Conservation (phyloP, 2,329 filamentous ascomycete species). For the Fusarium oligoseptatum region DNA sequence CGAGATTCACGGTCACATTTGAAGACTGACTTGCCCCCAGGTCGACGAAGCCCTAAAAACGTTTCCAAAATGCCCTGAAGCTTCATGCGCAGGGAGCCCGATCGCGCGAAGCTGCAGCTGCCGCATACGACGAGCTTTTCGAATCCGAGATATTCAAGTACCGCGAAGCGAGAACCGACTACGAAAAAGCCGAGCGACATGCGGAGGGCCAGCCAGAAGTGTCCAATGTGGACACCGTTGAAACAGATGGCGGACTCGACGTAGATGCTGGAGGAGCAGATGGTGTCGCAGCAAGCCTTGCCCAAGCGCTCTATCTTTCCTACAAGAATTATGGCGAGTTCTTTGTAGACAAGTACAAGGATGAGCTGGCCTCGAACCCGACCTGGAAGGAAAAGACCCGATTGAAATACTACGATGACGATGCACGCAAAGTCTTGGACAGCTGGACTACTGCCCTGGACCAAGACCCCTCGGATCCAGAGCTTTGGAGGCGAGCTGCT, state of each 20-base stretch:
- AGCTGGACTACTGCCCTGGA: conserved; percentile 72
- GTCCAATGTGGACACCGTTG: conserved; percentile 59
- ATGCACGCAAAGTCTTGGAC: conserved; percentile 63
- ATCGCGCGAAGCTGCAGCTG: conserved; percentile 80
- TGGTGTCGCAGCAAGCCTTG: conserved; percentile 82
- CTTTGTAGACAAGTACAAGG: conserved; percentile 73
- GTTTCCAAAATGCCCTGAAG: conserved; percentile 92
- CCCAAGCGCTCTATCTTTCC: conserved; percentile 91
- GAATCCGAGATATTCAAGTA: conserved; percentile 94
- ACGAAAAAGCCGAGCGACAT: conserved; percentile 75
- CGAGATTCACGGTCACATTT: not conserved
- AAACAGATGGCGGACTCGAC: conserved; percentile 62
- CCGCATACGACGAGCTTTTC: conserved; percentile 88
- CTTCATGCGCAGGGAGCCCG: conserved; percentile 87
- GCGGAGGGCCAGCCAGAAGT: conserved; percentile 61
- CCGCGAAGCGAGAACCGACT: conserved; percentile 87
- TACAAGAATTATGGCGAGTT: conserved; percentile 98
- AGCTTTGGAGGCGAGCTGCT: conserved; percentile 72
- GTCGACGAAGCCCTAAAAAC: conserved; percentile 97
- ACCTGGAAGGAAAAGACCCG: conserved; percentile 54
- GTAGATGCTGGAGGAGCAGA: conserved; percentile 74
- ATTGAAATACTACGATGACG: conserved; percentile 48
- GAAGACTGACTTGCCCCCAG: conserved; percentile 50
- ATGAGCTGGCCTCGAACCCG: conserved; percentile 62
- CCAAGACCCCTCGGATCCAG: conserved; percentile 75